Evolutionary conservation across 208 protist species (phyloP).

Genomic region (Wallacemonas sp.): DNA sequence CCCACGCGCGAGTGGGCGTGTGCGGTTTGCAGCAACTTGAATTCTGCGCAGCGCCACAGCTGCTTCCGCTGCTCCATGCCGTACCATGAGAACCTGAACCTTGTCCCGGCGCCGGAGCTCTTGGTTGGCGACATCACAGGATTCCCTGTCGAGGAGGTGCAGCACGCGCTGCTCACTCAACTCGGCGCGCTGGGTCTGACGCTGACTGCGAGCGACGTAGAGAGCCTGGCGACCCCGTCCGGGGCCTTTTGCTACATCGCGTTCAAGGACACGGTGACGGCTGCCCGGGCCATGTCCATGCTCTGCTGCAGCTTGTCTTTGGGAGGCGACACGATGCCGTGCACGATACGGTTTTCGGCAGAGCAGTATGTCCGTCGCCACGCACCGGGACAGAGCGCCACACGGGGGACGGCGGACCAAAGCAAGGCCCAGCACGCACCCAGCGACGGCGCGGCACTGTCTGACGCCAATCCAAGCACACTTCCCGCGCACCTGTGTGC

Average conservation of each 20-base stretch:
- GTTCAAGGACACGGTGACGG: conserved; percentile 49
- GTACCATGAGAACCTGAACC: conserved; percentile 39
- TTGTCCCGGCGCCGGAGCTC: conserved; percentile 49
- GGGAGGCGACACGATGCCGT: conserved; percentile 12
- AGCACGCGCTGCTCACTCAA: conserved; percentile 16
- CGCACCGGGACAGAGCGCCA: conserved; percentile 17
- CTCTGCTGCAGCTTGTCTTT: conserved; percentile 46
- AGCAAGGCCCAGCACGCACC: no score
- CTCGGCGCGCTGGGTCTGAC: conserved; percentile 1
- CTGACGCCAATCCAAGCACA: neutral
- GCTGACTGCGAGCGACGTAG: conserved; percentile 6
- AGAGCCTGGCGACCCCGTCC: conserved; percentile 4
- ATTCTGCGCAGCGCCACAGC: conserved; percentile 54
- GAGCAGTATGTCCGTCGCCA: conserved; percentile 19
- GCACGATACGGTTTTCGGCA: conserved; percentile 31
- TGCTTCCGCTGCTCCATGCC: conserved; percentile 71
- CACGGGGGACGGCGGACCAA: no score
- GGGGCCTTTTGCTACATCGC: conserved; percentile 28
- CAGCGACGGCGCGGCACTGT: neutral
- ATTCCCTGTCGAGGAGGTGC: conserved; percentile 23
- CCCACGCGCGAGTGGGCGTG: conserved; percentile 76
- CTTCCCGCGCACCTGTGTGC: conserved; percentile 42
- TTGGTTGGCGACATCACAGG: conserved; percentile 31
- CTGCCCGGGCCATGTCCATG: conserved; percentile 49
- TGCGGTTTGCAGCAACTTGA: conserved; percentile 84